Evolutionary conservation across 2,329 filamentous ascomycete genomes (phyloP).

Genomic region (Hymenoscyphus linearis): DNA sequence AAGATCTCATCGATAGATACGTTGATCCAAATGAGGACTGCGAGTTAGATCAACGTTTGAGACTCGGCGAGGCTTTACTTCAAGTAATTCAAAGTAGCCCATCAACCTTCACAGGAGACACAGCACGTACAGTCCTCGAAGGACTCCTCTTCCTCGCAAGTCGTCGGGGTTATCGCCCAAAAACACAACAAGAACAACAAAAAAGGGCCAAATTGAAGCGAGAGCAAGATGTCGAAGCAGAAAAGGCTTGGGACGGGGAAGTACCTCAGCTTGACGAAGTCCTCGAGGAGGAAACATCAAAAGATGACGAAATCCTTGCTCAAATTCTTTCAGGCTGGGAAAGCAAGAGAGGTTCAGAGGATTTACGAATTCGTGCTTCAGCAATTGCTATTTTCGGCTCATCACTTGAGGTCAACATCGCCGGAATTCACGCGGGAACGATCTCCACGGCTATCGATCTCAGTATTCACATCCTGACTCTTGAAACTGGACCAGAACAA

Average conservation of each 20-base stretch:
- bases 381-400: conserved; percentile 60
- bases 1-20: conserved; percentile 62
- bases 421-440: conserved; percentile 47
- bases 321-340: conserved; percentile 65
- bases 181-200: conserved; percentile 52
- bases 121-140: conserved; percentile 48
- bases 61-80: conserved; percentile 63
- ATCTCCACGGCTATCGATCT: conserved; percentile 57
- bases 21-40: conserved; percentile 56
- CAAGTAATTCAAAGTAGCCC: conserved; percentile 59
- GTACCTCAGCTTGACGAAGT: conserved; percentile 43
- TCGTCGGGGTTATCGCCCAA: conserved; percentile 54
- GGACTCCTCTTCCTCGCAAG: conserved; percentile 60
- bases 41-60: conserved; percentile 57
- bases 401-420: conserved; percentile 55
- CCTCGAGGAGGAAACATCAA: conserved; percentile 15
- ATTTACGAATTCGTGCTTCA: conserved; percentile 64
- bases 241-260: conserved; percentile 50
- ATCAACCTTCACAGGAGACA: conserved; percentile 48
- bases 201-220: conserved; percentile 45
- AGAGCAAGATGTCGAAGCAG: conserved; percentile 45
- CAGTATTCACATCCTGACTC: conserved; percentile 53
- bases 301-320: conserved; percentile 45
- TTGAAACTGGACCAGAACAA: conserved; percentile 55
- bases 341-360: conserved; percentile 59